Evolutionary conservation across 441 rosid genomes (phyloP), one percentile per base, ranked within the genome.

Genomic region (Arabidopsis hybrid): DNA sequence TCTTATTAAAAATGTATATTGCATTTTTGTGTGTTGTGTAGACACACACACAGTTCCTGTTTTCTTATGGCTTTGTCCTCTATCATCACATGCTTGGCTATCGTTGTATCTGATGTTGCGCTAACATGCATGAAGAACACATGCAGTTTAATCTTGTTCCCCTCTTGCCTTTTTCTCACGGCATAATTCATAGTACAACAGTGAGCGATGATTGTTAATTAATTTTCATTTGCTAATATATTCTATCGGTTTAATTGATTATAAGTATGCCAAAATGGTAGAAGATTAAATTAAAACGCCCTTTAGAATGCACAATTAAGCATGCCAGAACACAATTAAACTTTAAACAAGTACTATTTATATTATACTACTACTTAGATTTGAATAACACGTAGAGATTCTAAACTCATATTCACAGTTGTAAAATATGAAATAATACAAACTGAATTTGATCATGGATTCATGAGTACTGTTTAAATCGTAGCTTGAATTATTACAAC

Each of bases 21-120:
- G 69, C 76, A 72, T 72, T 62, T 42, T 63, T 21, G 60, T 71
- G 26, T 31, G 43, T 16, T 61, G 62, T 17, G 40, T 38, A 38
- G 60, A 31, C 52, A 57, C 65, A 71, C 62, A 72, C 36, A 45
- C 7, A 62, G 45, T 52, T 72, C 55, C 36, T 72, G 69, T 72
- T 52, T 60, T 60, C 60, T 39, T 71, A 50, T 38, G 60, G 67
- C 40, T 59, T 71, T 21, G 75, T 71, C 36, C 32, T 38, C 67
- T 71, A 59, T 16, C 49, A 10, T 49, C 66, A 60, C 74, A 60
- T 49, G 67, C 67, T 59, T 59, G 29, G 39, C 39, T 38, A 47
- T 46, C 6, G 14, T 45, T 13, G 12, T 3, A 14, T 40, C 39
- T 14, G 51, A 67, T 55, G 12, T 34, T 17, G 69, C 49, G 17